These are phyloP conservation scores for Candida silvatica DNA, from an alignment of 805 yeast genomes.

Conservation along the genomic window DNA sequence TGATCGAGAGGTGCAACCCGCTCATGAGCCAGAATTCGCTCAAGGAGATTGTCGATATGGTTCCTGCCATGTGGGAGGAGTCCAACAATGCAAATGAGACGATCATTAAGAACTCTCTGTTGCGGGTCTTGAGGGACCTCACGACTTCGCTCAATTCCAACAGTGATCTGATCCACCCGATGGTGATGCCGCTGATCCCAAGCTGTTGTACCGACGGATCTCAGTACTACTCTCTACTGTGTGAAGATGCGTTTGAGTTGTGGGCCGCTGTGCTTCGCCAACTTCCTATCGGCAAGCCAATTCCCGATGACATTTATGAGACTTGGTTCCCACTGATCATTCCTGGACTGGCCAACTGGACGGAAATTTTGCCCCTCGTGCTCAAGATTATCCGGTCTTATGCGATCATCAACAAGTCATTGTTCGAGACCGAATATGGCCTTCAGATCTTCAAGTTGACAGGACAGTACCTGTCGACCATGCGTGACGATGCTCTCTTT, in stretches of 20 bases:
- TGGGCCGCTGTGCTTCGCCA: conserved; percentile 69
- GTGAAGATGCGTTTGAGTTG: conserved; percentile 82
- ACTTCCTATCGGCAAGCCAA: conserved; percentile 32
- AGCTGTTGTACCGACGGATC: conserved; percentile 56
- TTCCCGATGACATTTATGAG: conserved; percentile 31
- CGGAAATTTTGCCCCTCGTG: conserved; percentile 64
- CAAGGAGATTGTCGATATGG: conserved; percentile 37
- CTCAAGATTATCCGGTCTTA: conserved; percentile 58
- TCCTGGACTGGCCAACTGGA: conserved; percentile 55
- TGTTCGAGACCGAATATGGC: conserved; percentile 31
- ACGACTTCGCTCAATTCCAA: conserved; percentile 47
- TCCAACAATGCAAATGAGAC: conserved; percentile 35
- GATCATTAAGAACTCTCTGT: conserved; percentile 40
- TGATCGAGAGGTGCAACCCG: conserved; percentile 61
- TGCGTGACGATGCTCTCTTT: conserved; percentile 66
- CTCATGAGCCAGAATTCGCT: conserved; percentile 43
- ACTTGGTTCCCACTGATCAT: conserved; percentile 38
- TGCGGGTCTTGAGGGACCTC: conserved; percentile 51
- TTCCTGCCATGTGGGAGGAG: conserved; percentile 75
- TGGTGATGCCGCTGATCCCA: conserved; percentile 57
- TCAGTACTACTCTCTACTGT: conserved; percentile 43
- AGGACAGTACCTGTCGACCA: conserved; percentile 43
- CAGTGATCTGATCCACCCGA: conserved; percentile 38
- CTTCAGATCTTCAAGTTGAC: conserved; percentile 38
- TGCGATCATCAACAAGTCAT: conserved; percentile 36